Base-by-base conservation (phyloP, 345 rosid species). In the Populus deltoides region DNA sequence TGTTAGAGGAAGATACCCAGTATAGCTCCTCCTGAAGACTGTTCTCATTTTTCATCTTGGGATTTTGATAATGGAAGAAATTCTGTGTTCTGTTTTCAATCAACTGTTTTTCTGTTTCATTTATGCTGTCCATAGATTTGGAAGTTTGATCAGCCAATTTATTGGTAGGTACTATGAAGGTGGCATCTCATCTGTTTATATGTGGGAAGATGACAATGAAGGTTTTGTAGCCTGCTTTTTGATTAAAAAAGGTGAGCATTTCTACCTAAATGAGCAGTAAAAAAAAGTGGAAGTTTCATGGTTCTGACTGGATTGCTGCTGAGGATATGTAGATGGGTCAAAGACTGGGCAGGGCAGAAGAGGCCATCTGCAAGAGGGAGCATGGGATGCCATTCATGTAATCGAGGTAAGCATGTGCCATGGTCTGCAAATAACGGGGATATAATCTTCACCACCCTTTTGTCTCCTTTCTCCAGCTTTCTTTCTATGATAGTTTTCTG, bases 321-420 rank as follows among this genome's bases (percentile, higher is more conserved):
- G 6, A 72, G 70, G 16, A 78, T 39, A 38, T 85, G 36, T 5
- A 96, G 98, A 93, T 88, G 98, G 99, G 78, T 93, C 99, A 75
- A 93, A 88, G 85, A 88, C 90, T 43, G 99, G 88, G 38, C 97
- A 93, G n/a, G 99, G 99, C 36, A 86, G 92, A 81, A 91, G 98
- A 78, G 97, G 97, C 78, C 92, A 87, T 85, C 86, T 96, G 77
- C 97, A 96, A 72, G 98, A 93, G 89, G 99, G 99, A 71, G 90
- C 97, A 4, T 96, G 99, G 99, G 99, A 93, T 85, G 96, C 98
- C 71, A 90, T 96, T 82, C 98, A 96, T 86, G 99, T 92, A 69
- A 89, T 96, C 81, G 90, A 96, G 94, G 99, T 91, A 70, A 81
- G 65, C 33, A 71, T 29, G 43, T 31, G 51, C 63, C 24, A 20